Conservation (phyloP, 345 rosid species). For the Atalantia buxifolia region DNA sequence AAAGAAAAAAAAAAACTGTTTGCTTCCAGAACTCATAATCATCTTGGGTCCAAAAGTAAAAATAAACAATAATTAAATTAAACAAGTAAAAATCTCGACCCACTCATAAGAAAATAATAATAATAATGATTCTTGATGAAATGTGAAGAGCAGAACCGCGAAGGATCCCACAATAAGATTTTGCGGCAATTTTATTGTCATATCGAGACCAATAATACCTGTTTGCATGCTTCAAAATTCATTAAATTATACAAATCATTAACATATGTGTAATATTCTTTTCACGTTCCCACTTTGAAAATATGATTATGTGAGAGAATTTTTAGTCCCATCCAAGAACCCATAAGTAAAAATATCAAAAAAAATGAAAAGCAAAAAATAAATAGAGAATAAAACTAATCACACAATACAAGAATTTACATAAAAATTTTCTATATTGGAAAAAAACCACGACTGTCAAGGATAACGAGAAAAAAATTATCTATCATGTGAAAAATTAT, state of each 20-base stretch:
- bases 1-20: too few species aligned
- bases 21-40: background rate
- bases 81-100: conserved; percentile 3
- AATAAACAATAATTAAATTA: background rate
- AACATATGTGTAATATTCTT: background rate
- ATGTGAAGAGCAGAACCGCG: conserved; percentile 18
- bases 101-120: background rate
- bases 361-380: too few species aligned
- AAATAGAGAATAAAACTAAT: too few species aligned
- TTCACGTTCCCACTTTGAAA: conserved; percentile 15
- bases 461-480: too few species aligned
- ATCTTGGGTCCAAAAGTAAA: conserved; percentile 7
- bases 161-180: conserved; percentile 25
- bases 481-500: too few species aligned
- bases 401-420: too few species aligned
- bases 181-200: background rate
- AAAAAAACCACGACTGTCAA: too few species aligned
- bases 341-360: too few species aligned
- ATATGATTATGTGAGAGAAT: background rate
- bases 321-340: too few species aligned
- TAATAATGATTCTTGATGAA: background rate
- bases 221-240: conserved; percentile 5
- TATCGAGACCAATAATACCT: background rate
- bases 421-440: too few species aligned
- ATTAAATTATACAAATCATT: background rate